Evolutionary conservation across 371 early-diverging fungal genomes (phyloP).

Genomic region (Syncephalastrum monosporum): DNA sequence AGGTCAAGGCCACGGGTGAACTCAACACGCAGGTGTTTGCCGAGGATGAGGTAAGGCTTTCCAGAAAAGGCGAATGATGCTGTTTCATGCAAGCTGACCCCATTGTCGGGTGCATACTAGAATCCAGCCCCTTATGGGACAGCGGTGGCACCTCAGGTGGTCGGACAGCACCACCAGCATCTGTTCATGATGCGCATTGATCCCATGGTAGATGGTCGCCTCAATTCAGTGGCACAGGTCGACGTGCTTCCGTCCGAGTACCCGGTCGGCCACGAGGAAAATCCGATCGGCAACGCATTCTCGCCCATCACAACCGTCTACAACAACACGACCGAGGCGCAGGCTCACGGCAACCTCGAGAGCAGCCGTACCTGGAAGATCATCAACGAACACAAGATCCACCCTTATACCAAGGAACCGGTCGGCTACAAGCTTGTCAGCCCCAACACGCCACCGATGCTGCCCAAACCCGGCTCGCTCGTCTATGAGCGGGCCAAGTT

Average conservation of each 20-base stretch:
- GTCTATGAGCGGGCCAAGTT: conserved; percentile 40
- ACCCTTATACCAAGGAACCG: conserved; percentile 33
- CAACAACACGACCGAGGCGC: conserved; percentile 28
- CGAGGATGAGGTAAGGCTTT: conserved; percentile 27
- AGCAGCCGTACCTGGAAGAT: conserved; percentile 38
- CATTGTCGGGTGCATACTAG: no score
- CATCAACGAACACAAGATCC: conserved; percentile 26
- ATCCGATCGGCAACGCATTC: conserved; percentile 36
- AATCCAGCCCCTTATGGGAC: conserved; percentile 32
- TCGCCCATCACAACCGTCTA: conserved; percentile 20
- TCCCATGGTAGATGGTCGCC: conserved; percentile 41
- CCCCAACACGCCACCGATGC: conserved; percentile 28
- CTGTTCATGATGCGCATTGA: conserved; percentile 46
- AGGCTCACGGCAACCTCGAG: conserved; percentile 17
- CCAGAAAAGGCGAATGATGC: not conserved
- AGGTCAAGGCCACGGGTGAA: conserved; percentile 49
- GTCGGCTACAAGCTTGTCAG: conserved; percentile 34
- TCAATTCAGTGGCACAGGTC: conserved; percentile 29
- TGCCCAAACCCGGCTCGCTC: conserved; percentile 34
- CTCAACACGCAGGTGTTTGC: conserved; percentile 45
- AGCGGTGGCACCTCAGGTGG: conserved; percentile 40
- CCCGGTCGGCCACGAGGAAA: conserved; percentile 36
- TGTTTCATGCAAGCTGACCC: no score
- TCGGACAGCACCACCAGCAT: conserved; percentile 44
- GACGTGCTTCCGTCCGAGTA: conserved; percentile 23